These are phyloP conservation scores for Rhizopus arrhizus DNA, from an alignment of 371 early-diverging fungal genomes.

Conservation along the genomic window DNA sequence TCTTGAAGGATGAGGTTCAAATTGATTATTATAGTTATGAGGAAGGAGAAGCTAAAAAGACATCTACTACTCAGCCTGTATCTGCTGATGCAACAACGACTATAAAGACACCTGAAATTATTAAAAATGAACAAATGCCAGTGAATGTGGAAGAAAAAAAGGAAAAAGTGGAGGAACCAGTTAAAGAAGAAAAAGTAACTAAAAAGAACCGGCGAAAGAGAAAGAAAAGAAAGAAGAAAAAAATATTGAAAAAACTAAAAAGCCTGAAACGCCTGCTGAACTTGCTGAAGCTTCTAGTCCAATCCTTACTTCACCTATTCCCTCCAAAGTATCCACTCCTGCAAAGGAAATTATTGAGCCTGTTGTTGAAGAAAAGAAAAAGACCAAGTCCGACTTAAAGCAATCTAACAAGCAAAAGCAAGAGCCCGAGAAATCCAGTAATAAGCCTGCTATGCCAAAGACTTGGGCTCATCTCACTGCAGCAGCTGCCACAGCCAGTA, in stretches of 20 bases:
- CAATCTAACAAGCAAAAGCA: slow-evolving; percentile 7
- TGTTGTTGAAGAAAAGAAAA: slow-evolving; percentile 11
- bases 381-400: slow-evolving; percentile 12
- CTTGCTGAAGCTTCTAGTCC: neutral
- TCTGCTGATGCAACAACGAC: slow-evolving; percentile 8
- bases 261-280: neutral
- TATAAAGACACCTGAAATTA: slow-evolving; percentile 1
- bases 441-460: slow-evolving; percentile 34
- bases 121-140: slow-evolving; percentile 7
- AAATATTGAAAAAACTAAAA: slow-evolving; percentile 17
- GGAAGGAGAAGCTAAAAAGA: slow-evolving; percentile 10
- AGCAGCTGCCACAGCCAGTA: neutral
- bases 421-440: slow-evolving; percentile 4
- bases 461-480: slow-evolving; percentile 59
- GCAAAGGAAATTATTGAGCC: neutral
- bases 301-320: neutral
- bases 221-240: neutral
- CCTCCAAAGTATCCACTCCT: neutral
- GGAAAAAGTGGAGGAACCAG: neutral
- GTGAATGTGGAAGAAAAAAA: slow-evolving; percentile 3
- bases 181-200: neutral
- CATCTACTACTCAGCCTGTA: neutral
- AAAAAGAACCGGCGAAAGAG: neutral
- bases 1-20: slow-evolving; percentile 78
- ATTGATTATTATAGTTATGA: slow-evolving; percentile 53